Evolutionary conservation across 805 yeast species (phyloP).

Genomic region (Barnettozyma pratensis): DNA sequence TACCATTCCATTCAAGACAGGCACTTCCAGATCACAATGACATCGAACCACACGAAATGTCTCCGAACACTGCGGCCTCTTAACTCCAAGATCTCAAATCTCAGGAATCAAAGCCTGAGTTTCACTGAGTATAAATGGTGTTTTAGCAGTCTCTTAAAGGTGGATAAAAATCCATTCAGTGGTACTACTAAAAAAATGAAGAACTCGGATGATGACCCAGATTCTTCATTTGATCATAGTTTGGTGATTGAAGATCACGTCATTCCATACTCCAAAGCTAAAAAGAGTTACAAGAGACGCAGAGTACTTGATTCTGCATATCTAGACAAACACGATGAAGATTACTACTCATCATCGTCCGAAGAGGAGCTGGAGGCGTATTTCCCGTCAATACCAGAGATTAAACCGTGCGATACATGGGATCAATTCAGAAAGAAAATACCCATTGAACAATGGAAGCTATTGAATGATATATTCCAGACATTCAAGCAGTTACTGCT

Average conservation of each 20-base stretch:
- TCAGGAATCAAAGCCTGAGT: conserved; percentile 1
- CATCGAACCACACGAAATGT: not conserved
- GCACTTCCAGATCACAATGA: no score
- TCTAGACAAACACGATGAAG: no score
- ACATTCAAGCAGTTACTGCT: not conserved
- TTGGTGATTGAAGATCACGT: conserved; percentile 9
- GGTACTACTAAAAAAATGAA: no score
- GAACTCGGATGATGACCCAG: no score
- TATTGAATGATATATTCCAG: conserved; percentile 4
- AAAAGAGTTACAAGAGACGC: no score
- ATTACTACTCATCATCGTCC: no score
- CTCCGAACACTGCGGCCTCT: conserved; percentile 13
- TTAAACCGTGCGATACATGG: not conserved
- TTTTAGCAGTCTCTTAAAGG: not conserved
- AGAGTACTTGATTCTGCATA: no score
- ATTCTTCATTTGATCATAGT: conserved; percentile 2
- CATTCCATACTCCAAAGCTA: not conserved
- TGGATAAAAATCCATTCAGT: not conserved
- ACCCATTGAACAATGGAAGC: conserved; percentile 1
- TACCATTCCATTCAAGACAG: no score
- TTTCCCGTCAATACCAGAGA: no score
- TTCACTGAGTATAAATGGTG: not conserved
- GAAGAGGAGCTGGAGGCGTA: no score
- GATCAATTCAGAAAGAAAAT: not conserved
- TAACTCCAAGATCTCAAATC: conserved; percentile 10